phyloP scores from a whole-genome alignment of 2,329 filamentous ascomycete genomes.

The Microascus cirrosus region DNA sequence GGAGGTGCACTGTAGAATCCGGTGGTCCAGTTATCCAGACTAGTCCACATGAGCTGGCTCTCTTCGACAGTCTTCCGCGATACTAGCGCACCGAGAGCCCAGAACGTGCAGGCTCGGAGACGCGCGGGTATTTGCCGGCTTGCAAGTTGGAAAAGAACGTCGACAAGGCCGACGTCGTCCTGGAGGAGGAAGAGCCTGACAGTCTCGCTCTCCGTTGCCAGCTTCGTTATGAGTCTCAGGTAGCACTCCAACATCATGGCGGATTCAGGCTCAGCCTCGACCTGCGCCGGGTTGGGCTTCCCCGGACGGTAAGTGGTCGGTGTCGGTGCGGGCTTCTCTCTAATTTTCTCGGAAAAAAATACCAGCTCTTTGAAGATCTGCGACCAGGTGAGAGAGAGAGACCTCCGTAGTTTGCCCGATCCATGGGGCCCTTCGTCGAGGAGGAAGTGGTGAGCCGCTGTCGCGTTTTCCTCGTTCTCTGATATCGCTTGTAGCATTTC shows the following conservation, averaged over 20 bases:
- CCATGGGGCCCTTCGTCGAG: slow-evolving; percentile 70
- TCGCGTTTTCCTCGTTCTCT: slow-evolving; percentile 70
- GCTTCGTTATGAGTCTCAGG: slow-evolving; percentile 72
- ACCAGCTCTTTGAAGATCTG: slow-evolving; percentile 87
- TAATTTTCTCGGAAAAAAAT: slow-evolving; percentile 70
- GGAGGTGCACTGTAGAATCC: slow-evolving; percentile 37
- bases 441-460: slow-evolving; percentile 77
- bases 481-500: slow-evolving; percentile 90
- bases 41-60: slow-evolving; percentile 66
- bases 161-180: slow-evolving; percentile 54
- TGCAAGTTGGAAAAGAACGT: slow-evolving; percentile 67
- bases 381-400: slow-evolving; percentile 78
- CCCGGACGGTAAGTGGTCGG: slow-evolving; percentile 37
- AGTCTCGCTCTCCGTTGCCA: slow-evolving; percentile 61
- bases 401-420: slow-evolving; percentile 68
- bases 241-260: slow-evolving; percentile 97
- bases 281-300: slow-evolving; percentile 52
- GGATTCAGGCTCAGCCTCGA: slow-evolving; percentile 80
- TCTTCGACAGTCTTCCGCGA: slow-evolving; percentile 58
- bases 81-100: slow-evolving; percentile 64
- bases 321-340: slow-evolving; percentile 51
- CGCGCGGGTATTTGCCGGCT: slow-evolving; percentile 66
- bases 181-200: slow-evolving; percentile 66
- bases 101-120: slow-evolving; percentile 74
- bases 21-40: slow-evolving; percentile 69